phyloP scores from a whole-genome alignment of 2,329 filamentous ascomycete genomes.

The Xylaria sp. region DNA sequence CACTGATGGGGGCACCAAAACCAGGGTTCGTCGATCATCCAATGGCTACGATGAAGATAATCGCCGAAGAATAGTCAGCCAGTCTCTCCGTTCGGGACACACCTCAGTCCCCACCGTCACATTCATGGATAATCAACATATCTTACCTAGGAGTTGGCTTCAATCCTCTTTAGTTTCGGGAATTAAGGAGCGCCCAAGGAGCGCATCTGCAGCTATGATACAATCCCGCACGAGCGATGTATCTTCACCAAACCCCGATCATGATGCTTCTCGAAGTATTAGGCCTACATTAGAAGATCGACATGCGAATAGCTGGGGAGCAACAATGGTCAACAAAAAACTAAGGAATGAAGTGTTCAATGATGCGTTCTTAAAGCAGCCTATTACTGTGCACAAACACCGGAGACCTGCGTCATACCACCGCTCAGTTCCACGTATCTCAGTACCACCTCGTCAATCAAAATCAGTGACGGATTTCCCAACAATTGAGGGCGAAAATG shows the following conservation, averaged over 20 bases:
- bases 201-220: slow-evolving; percentile 50
- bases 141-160: slow-evolving; percentile 86
- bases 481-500: slow-evolving; percentile 28
- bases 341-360: slow-evolving; percentile 91
- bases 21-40: slow-evolving; percentile 28
- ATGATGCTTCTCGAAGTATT: slow-evolving; percentile 24
- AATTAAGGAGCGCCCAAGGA: slow-evolving; percentile 51
- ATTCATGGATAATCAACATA: slow-evolving; percentile 93
- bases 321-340: slow-evolving; percentile 88
- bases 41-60: slow-evolving; percentile 41
- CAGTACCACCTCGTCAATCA: slow-evolving; percentile 57
- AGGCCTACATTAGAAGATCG: slow-evolving; percentile 63
- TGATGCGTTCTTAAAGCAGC: slow-evolving; percentile 87
- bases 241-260: slow-evolving; percentile 28
- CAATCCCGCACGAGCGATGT: slow-evolving; percentile 40
- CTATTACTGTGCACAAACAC: slow-evolving; percentile 82
- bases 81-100: slow-evolving; percentile 75
- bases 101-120: slow-evolving; percentile 87
- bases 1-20: slow-evolving; percentile 35
- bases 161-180: slow-evolving; percentile 61
- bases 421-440: slow-evolving; percentile 68
- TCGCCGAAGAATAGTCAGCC: slow-evolving; percentile 66
- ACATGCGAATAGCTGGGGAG: slow-evolving; percentile 80
- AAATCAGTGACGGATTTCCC: slow-evolving; percentile 53
- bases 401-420: slow-evolving; percentile 71